These are phyloP conservation scores for Hypsizygus marmoreus DNA, from an alignment of 768 basidiomycete genomes.

Conservation along the genomic window DNA sequence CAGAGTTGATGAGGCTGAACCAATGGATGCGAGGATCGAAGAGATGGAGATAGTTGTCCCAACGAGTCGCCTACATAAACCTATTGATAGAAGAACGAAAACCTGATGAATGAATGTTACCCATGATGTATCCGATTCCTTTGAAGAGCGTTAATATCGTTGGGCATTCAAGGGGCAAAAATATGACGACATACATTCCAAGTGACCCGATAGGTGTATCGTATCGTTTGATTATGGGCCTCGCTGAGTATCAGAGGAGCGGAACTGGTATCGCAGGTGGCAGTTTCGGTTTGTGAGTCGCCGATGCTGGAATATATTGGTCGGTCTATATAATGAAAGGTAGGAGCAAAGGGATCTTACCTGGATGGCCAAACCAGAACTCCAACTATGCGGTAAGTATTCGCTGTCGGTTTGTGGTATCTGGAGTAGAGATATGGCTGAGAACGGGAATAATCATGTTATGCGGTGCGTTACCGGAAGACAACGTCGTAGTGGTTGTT, in stretches of 20 bases:
- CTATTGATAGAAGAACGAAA: not conserved
- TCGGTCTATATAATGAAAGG: not conserved
- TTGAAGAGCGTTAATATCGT: constrained; percentile 5
- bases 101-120: constrained; percentile 38
- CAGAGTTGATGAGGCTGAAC: constrained; percentile 92
- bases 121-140: constrained; percentile 89
- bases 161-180: constrained; percentile 1
- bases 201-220: constrained; percentile 85
- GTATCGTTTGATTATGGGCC: constrained; percentile 58
- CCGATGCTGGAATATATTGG: constrained; percentile 52
- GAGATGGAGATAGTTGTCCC: constrained; percentile 95
- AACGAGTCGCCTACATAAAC: constrained; percentile 78
- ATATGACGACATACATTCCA: constrained; percentile 66
- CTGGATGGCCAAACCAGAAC: constrained; percentile 80
- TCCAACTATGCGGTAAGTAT: constrained; percentile 85
- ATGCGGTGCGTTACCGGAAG: constrained; percentile 48
- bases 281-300: constrained; percentile 50
- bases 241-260: constrained; percentile 65
- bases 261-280: constrained; percentile 53
- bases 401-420: constrained; percentile 74
- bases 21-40: constrained; percentile 95
- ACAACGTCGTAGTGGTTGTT: constrained; percentile 95
- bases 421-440: constrained; percentile 38
- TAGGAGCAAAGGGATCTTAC: constrained; percentile 21
- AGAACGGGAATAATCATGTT: not conserved